Base-by-base conservation (phyloP, 805 yeast genomes). In the Sugiyamaella americana region DNA sequence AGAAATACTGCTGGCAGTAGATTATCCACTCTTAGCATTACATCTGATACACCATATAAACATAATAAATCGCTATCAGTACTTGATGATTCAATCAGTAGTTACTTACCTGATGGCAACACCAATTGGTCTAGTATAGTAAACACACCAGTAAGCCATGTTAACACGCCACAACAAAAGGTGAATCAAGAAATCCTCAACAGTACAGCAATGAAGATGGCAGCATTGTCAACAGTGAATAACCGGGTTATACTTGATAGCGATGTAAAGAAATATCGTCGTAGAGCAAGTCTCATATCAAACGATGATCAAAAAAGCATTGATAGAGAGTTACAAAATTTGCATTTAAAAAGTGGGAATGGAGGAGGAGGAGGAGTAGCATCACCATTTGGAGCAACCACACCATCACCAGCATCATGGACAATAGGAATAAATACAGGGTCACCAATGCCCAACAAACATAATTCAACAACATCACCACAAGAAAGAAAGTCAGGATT, bases 211-310 rank as follows among this genome's bases (percentile, higher is more conserved):
- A 64, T 76, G 62, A 81, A 81, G 58, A 65, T 81, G 52, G 83
- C 84, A 3, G 87, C 87, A 0, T 69, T 81, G 47, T 75, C 81
- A 21, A 80, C 87, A 2, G 80, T 80, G 51, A 38, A 43, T 38
- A 46, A 47, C 18, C 62, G 85, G 19, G 79, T 62, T 3, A 63
- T 66, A 39, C 58, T 71, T 23, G 75, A 71, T 51, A 62, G 70
- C 3, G 64, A 62, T 44, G 66, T 55, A 30, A 56, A 56, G 40
- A 59, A 59, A 51, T 58, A 52, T 44, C 52, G 61, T 2, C 50
- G 61, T 3, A 38, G 47, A 24, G 49, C 49, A 19, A 37, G 48
- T 17, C 41, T 46, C 17, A 30, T 48, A 5, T 30, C 48, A 16
- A 49, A 44, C 13, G 57, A 48, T 17, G 51, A 47, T 35, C 54